These are phyloP conservation scores for Sclerotinia trifoliorum DNA, from an alignment of 2,329 filamentous ascomycete species.

Conservation along the genomic window DNA sequence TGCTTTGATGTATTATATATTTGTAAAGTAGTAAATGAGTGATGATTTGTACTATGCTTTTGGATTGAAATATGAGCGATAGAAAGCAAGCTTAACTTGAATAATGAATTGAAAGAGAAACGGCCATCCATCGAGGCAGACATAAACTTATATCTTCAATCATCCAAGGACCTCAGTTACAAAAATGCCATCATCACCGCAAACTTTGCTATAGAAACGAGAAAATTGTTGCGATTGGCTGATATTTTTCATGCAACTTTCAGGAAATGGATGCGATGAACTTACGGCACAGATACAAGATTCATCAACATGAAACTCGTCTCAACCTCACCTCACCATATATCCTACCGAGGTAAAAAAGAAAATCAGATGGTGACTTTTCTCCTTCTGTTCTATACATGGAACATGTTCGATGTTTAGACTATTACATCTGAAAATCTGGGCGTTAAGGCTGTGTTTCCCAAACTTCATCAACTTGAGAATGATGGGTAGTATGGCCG, in stretches of 20 bases:
- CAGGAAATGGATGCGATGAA: not conserved
- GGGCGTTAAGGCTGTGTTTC: slow-evolving; percentile 3
- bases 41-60: not conserved
- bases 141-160: slow-evolving; percentile 7
- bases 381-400: not conserved
- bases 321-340: not conserved
- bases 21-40: not conserved
- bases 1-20: not conserved
- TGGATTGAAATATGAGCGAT: not conserved
- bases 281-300: not conserved
- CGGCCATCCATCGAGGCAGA: not conserved
- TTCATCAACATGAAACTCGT: slow-evolving; percentile 13
- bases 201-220: not conserved
- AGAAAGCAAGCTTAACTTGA: not conserved
- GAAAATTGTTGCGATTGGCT: slow-evolving; percentile 13
- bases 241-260: not conserved
- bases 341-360: slow-evolving; percentile 2
- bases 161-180: not conserved
- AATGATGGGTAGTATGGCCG: not conserved
- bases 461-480: slow-evolving; percentile 12
- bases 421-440: not conserved
- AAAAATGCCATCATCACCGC: not conserved
- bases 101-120: not conserved
- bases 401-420: slow-evolving; percentile 3
- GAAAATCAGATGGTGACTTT: not conserved